These are phyloP conservation scores for Acarospora socialis DNA, from an alignment of 2,329 filamentous ascomycete genomes.

Conservation along the genomic window DNA sequence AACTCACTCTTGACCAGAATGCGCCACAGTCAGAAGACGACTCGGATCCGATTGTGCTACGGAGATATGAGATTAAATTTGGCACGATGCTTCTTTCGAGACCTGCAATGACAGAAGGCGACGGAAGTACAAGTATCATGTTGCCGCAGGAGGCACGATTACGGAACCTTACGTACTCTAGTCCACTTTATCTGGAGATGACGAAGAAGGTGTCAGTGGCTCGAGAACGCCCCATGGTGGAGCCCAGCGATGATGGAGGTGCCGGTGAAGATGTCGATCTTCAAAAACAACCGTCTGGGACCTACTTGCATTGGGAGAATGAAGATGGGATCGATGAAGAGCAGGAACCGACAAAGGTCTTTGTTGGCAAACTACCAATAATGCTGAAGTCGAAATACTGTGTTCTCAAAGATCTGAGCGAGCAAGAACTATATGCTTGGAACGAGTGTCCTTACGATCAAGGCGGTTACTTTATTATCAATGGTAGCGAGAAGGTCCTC, in stretches of 20 bases:
- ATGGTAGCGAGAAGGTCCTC: constrained; percentile 94
- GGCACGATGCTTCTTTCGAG: constrained; percentile 78
- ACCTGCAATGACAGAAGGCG: constrained; percentile 83
- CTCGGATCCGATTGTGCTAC: constrained; percentile 61
- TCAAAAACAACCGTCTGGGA: constrained; percentile 30
- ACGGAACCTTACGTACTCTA: constrained; percentile 89
- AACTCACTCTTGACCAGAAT: constrained; percentile 86
- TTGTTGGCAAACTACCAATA: constrained; percentile 88
- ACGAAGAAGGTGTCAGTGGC: constrained; percentile 73
- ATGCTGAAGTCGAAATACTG: constrained; percentile 98
- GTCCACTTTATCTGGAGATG: constrained; percentile 80
- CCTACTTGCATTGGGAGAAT: constrained; percentile 34
- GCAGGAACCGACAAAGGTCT: constrained; percentile 51
- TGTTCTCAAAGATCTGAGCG: constrained; percentile 67
- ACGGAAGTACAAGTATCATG: constrained; percentile 72
- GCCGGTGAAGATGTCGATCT: constrained; percentile 35
- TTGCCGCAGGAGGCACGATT: constrained; percentile 90
- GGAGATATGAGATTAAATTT: constrained; percentile 91
- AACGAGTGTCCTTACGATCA: constrained; percentile 98
- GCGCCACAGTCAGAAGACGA: constrained; percentile 63
- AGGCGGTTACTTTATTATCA: constrained; percentile 98
- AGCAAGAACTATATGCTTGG: constrained; percentile 75
- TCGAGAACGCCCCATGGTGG: constrained; percentile 59
- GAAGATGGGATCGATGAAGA: constrained; percentile 40
- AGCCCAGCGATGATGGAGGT: constrained; percentile 42